Evolutionary conservation across 2,329 filamentous ascomycete species (phyloP), one percentile per base, ranked within the genome.

Genomic region (Xylariaceae sp.): DNA sequence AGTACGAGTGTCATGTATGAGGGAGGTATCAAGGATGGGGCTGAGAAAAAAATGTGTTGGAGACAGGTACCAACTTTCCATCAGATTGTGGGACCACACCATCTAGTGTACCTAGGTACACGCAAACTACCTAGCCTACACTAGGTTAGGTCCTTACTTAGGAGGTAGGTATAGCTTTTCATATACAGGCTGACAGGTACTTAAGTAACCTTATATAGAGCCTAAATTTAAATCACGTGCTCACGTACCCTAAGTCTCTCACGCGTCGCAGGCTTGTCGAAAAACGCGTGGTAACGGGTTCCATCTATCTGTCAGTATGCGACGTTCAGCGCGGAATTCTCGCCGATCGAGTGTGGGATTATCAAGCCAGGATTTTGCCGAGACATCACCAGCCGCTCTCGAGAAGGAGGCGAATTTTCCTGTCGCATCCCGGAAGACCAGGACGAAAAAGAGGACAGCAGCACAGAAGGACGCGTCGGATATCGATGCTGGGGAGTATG

Each of bases 281-380:
- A 37, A 37, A 37, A 37, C 32, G 32, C 32, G 26, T 29, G 26
- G 26, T 16, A 45, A 2, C 21, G 32, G 44, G 45, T 45, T 45
- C 20, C 46, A 50, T 41, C 37, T 20, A 32, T 46, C 19, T n/a
- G 29, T 45, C 52, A 61, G n/a, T 7, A 70, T 70, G 68, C 63
- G 65, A 54, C 68, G 68, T 40, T 68, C 68, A 20, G 57, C 53
- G 12, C 63, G 68, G 53, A 59, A 59, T n/a, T 47, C 44, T 4
- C 53, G 49, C 26, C 59, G 60, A 12, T 51, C 43, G 18, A 50
- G 20, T 20, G 37, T 57, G 20, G 40, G 37, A 19, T 19, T 20
- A 2, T 40, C 37, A 3, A 48, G 40, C 3, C 50, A 41, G 10
- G 19, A 42, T 9, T 21, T 20, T 16, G 20, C 32, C 9, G 29